Evolutionary conservation across 192 early-diverging fungal species (phyloP), one percentile per base, ranked within the genome.

Genomic region (Coemansia sp.): DNA sequence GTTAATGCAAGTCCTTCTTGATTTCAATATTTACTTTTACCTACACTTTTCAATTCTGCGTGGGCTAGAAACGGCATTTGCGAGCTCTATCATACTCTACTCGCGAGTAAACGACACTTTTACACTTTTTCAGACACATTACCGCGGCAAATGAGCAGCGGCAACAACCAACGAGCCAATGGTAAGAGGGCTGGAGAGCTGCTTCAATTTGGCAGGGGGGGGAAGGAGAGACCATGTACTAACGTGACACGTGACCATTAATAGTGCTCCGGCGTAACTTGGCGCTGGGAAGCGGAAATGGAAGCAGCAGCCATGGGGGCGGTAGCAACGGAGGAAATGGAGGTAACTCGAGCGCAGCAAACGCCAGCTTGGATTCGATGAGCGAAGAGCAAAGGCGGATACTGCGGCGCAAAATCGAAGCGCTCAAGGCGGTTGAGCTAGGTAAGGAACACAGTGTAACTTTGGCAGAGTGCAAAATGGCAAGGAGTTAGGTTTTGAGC

Each of bases 401-500:
- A 36, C 80, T 83, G 63, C 68, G 59, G 66, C 80, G 80, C 45
- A 73, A 73, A 64, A 67, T 75, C 8, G 80, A 83, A 57, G 60
- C 75, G 1, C 9, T 83, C 36, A 65, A 65, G 37, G 59, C 69
- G 2, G 46, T 83, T 11, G 80, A 83, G 41, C 68, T 74, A 72
- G 80, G 79, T 82, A 76, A 63, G 63, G 29, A 39, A 11, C 6
- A 16, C 31, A 35, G n/a, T 31, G 2, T 34, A 57, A 35, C 48
- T 33, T 10, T 27, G 13, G 7, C 14, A 8, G 17, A 17, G 31
- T 35, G 54, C 4, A 34, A 27, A 27, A 35, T 39, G 16, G 44
- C 44, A 64, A 53, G 33, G 33, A 13, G 16, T 17, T 27, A 27
- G 0, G 24, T 27, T 27, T 27, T 27, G 24, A 27, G 24, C 24